A percentile compares a stretch with the other conserved stretches of the same genome.
Conservation (phyloP, 2,329 filamentous ascomycete genomes). For the Aurifilum marmelostoma region DNA sequence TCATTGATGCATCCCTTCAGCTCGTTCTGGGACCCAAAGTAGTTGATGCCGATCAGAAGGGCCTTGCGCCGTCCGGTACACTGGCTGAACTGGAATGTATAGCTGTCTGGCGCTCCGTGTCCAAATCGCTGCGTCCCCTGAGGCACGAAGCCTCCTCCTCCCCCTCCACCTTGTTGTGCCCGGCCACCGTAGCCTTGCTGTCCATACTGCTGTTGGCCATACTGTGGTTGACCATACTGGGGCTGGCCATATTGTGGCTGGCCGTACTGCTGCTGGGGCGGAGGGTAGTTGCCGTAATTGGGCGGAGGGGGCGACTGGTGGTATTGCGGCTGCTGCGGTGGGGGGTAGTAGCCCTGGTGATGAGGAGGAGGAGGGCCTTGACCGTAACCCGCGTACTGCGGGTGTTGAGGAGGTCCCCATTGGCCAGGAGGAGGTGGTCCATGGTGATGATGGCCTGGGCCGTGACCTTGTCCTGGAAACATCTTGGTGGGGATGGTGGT, state of each 20-base stretch:
- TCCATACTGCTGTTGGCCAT: conserved; percentile 21
- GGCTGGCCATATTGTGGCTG: conserved; percentile 22
- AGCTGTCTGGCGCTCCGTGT: conserved; percentile 68
- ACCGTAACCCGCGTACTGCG: conserved; percentile 4
- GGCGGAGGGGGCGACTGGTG: conserved; percentile 14
- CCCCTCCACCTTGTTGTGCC: conserved; percentile 4
- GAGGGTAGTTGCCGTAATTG: conserved; percentile 29
- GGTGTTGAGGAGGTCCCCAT: conserved; percentile 20
- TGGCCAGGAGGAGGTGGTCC: conserved; percentile 26
- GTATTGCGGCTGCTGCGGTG: conserved; percentile 9
- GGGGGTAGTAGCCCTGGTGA: conserved; percentile 6
- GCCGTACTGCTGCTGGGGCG: conserved; percentile 6
- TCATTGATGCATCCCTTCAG: conserved; percentile 81
- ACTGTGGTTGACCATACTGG: conserved; percentile 21
- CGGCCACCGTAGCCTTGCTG: neutral
- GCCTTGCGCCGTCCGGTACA: conserved; percentile 76
- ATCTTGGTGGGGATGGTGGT: conserved; percentile 7
- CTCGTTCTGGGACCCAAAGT: conserved; percentile 73
- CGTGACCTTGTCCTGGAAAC: conserved; percentile 36
- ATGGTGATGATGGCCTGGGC: conserved; percentile 30
- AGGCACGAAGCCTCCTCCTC: conserved; percentile 40
- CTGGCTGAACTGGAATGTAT: conserved; percentile 76
- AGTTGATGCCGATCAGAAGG: conserved; percentile 79
- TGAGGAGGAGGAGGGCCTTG: conserved; percentile 18
- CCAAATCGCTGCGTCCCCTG: conserved; percentile 61